These are phyloP conservation scores for Inga laurina DNA, from an alignment of 306 rosid species.

Conservation along the genomic window DNA sequence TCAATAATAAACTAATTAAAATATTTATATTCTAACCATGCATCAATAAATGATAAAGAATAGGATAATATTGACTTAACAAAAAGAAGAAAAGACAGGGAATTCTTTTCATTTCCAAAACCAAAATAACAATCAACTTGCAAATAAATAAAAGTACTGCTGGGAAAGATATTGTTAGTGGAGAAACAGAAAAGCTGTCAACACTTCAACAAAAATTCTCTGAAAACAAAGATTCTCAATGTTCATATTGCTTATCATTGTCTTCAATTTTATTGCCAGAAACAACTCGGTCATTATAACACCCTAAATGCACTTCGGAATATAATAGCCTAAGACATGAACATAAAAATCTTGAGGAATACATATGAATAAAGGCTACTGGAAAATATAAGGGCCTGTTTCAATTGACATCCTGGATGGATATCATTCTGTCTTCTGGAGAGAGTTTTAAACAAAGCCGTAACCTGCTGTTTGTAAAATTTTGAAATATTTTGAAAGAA, in stretches of 20 bases:
- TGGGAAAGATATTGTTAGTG: constrained; percentile 10
- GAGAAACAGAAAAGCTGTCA: constrained; percentile 7
- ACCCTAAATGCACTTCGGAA: background rate
- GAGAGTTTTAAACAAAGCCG: constrained; percentile 87
- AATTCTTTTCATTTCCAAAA: constrained; percentile 21
- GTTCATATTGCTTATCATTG: background rate
- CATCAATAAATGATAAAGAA: no score
- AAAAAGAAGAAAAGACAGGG: background rate
- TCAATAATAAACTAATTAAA: no score
- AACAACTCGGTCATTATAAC: background rate
- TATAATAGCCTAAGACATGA: constrained; percentile 9
- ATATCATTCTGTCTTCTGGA: constrained; percentile 85
- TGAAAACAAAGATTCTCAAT: background rate
- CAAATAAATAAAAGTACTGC: background rate
- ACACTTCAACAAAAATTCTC: background rate
- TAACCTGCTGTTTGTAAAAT: constrained; percentile 89
- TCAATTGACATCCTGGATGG: constrained; percentile 96
- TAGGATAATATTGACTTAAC: no score
- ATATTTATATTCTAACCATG: no score
- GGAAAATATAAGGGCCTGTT: constrained; percentile 87
- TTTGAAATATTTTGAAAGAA: background rate
- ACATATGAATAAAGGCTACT: constrained; percentile 66
- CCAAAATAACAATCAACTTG: constrained; percentile 1
- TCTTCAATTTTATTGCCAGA: background rate
- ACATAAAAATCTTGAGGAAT: constrained; percentile 6